Evolutionary conservation across 495 filamentous ascomycete genomes (phyloP).

Genomic region (Usnea hakonensis): DNA sequence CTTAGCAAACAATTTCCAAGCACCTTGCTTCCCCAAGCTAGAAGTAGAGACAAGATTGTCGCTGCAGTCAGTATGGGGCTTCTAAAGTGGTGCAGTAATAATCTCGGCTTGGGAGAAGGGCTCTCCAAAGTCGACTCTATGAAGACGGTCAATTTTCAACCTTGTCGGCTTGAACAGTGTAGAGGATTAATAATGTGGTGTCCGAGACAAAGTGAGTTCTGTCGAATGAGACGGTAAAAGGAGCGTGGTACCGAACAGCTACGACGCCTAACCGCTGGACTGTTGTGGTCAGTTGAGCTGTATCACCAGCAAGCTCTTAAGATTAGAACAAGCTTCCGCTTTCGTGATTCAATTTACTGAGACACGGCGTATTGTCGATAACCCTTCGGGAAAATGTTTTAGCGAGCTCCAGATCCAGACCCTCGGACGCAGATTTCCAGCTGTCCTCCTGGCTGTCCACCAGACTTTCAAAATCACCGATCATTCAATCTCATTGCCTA

Average conservation of each 20-base stretch:
- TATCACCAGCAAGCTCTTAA: neutral
- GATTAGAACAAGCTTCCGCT: neutral
- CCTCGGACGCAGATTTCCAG: too few species aligned
- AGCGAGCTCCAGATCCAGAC: constrained; percentile 4
- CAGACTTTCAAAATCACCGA: too few species aligned
- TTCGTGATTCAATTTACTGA: neutral
- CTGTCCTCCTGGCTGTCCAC: too few species aligned
- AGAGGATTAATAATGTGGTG: neutral
- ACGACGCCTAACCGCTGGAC: neutral
- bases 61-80: neutral
- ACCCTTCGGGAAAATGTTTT: neutral
- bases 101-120: constrained; percentile 6
- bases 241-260: neutral
- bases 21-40: constrained; percentile 5
- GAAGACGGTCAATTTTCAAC: neutral
- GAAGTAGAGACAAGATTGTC: constrained; percentile 3
- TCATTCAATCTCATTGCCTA: neutral
- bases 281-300: neutral
- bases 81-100: neutral
- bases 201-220: neutral
- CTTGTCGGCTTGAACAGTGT: neutral
- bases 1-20: constrained; percentile 6
- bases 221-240: neutral
- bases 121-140: neutral
- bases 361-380: neutral